These are phyloP conservation scores for Neohortaea acidophila DNA, from an alignment of 495 filamentous ascomycete species.

Conservation along the genomic window DNA sequence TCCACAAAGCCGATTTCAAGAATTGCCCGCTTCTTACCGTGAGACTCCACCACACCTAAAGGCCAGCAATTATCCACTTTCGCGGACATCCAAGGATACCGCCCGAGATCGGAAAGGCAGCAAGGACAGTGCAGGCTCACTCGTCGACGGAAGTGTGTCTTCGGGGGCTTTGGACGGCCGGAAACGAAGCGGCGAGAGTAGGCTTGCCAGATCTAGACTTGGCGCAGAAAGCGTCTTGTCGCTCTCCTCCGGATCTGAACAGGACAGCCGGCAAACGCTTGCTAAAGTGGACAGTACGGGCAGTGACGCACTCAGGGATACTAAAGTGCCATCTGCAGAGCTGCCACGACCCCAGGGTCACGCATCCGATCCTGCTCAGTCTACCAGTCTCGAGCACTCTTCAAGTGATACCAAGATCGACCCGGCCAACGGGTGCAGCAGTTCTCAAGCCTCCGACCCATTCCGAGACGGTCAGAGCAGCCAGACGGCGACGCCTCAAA, in stretches of 20 bases:
- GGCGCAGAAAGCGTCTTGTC: slow-evolving; percentile 11
- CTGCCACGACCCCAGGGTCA: neutral
- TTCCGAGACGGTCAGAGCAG: too few relatives aligned
- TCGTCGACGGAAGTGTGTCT: neutral
- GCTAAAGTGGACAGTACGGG: too few relatives aligned
- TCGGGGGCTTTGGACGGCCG: slow-evolving; percentile 1
- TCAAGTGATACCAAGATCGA: neutral
- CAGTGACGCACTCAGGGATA: too few relatives aligned
- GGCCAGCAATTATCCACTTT: neutral
- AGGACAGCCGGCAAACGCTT: slow-evolving; percentile 1
- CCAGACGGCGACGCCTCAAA: too few relatives aligned
- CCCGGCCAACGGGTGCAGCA: too few relatives aligned
- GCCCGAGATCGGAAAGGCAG: too few relatives aligned
- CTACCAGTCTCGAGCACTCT: neutral
- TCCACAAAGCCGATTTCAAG: too few relatives aligned
- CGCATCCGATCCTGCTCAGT: neutral
- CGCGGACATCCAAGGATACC: too few relatives aligned
- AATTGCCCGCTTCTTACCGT: too few relatives aligned
- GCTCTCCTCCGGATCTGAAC: slow-evolving; percentile 11
- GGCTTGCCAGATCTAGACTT: slow-evolving; percentile 7
- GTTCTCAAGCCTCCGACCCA: too few relatives aligned
- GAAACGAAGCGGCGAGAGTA: slow-evolving; percentile 3
- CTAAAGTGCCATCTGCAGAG: too few relatives aligned
- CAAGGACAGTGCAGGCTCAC: neutral
- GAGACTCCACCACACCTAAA: neutral